Percentiles rank a stretch among this genome's conserved stretches.
Conservation (phyloP, 2,329 filamentous ascomycete species). For the Mollisia scopiformis region DNA sequence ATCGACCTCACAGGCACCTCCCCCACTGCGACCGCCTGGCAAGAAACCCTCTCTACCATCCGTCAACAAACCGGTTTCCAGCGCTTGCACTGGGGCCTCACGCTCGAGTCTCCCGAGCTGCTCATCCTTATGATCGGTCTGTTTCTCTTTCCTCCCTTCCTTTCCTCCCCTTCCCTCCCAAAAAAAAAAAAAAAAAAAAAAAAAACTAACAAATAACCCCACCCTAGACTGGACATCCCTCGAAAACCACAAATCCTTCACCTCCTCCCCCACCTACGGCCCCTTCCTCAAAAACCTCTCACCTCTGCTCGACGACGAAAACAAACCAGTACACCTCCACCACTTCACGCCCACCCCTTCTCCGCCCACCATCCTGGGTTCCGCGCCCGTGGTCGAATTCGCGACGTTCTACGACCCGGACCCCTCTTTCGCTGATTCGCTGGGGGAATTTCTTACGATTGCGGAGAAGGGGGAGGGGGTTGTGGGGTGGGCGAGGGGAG, state of each 20-base stretch:
- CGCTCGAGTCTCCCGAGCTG: constrained; percentile 42
- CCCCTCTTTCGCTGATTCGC: constrained; percentile 6
- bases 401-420: constrained; percentile 22
- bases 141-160: neutral
- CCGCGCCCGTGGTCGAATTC: constrained; percentile 25
- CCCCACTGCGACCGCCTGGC: constrained; percentile 34
- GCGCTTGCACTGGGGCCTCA: constrained; percentile 39
- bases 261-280: constrained; percentile 38
- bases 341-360: constrained; percentile 17
- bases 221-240: constrained; percentile 46
- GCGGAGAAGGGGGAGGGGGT: constrained; percentile 12
- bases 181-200: too few relatives aligned
- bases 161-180: too few relatives aligned
- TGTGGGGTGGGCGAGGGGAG: constrained; percentile 10
- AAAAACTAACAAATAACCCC: too few relatives aligned
- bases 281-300: constrained; percentile 37
- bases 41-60: constrained; percentile 39
- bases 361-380: constrained; percentile 7
- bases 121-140: constrained; percentile 45
- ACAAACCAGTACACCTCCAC: constrained; percentile 21
- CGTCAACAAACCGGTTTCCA: constrained; percentile 40
- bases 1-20: constrained; percentile 35
- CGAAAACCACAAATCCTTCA: constrained; percentile 44
- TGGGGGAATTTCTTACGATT: constrained; percentile 13
- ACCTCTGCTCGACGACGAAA: constrained; percentile 10